phyloP scores from a whole-genome alignment of 495 filamentous ascomycete genomes.

The Aspergillus carlsbadensis region DNA sequence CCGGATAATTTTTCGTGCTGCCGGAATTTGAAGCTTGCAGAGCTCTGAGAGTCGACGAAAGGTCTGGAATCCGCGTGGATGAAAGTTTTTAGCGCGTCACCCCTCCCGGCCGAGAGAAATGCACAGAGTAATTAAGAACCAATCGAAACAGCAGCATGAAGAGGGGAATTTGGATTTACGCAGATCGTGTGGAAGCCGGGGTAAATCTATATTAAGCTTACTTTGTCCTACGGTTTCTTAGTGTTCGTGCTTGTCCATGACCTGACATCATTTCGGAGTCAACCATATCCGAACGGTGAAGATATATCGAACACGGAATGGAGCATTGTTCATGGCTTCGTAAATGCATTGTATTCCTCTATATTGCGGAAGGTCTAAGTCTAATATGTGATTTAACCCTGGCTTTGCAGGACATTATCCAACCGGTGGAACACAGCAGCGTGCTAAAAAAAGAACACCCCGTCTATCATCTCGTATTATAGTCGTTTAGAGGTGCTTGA shows the following conservation, averaged over 20 bases:
- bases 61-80: conserved; percentile 11
- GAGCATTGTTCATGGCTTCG: conserved; percentile 26
- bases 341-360: conserved; percentile 27
- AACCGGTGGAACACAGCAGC: conserved; percentile 15
- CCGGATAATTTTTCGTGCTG: conserved; percentile 3
- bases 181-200: conserved; percentile 21
- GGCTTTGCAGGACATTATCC: conserved; percentile 19
- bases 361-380: conserved; percentile 21
- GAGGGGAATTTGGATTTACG: conserved; percentile 16
- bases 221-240: conserved; percentile 12
- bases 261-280: conserved; percentile 15
- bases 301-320: not conserved
- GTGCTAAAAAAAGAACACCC: conserved; percentile 17
- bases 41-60: conserved; percentile 5
- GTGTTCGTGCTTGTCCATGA: conserved; percentile 3
- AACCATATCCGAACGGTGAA: not conserved
- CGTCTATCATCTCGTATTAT: conserved; percentile 12
- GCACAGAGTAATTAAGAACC: conserved; percentile 18
- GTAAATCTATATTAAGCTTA: conserved; percentile 20
- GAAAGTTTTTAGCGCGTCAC: conserved; percentile 27
- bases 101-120: conserved; percentile 21
- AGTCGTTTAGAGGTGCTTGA: conserved; percentile 59
- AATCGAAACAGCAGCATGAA: conserved; percentile 13
- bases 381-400: conserved; percentile 14
- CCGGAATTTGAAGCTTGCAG: not conserved